Base-by-base conservation (phyloP, 176 grass and related monocot genomes). In the Phyllostachys edulis region DNA sequence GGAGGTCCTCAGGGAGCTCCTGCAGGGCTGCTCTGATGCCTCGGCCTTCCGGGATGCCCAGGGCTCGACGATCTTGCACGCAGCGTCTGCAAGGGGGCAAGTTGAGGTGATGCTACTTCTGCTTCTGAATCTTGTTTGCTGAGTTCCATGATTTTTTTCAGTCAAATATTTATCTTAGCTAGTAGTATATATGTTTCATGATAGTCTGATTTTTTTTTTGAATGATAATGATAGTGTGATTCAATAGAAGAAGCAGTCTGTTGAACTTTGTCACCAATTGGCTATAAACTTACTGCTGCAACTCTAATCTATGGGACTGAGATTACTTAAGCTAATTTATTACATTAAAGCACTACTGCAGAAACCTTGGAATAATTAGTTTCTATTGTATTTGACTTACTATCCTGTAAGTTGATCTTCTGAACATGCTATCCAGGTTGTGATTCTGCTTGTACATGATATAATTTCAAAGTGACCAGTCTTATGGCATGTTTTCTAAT, bases 21-120 rank as follows among this genome's bases (percentile, higher is more conserved):
- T 98, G 26, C 75, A 85, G 20, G 81, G 86, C 3, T 95, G 89
- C 39, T 60, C 77, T 7, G 82, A 95, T 75, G 92, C 81, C 26
- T 78, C 77, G 4, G 89, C 63, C 16, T 98, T 77, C 80, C 75
- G 85, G 76, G 95, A 98, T 80, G 87, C 72, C 45, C 91, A 88
- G 80, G 92, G 92, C 42, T 91, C 75, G 17, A 98, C 95, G 2
- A 78, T 98, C 84, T 72, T 98, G 82, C 95, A 98, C 38, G 85
- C 95, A 4, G 92, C 95, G 0, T 75, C 92, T 0, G 92, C 89
- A 24, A 82, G 82, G 79, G 95, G 91, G 0, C 95, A 98, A 80
- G 41, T 87, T 63, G 89, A 98, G 92, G 95, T 98, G 50, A 79
- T 55, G n/a, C 45, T 37, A 15, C 7, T 75, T 38, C 17, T 49